Conservation (phyloP, 1,284 basidiomycete species). For the Anthracocystis walkeri region DNA sequence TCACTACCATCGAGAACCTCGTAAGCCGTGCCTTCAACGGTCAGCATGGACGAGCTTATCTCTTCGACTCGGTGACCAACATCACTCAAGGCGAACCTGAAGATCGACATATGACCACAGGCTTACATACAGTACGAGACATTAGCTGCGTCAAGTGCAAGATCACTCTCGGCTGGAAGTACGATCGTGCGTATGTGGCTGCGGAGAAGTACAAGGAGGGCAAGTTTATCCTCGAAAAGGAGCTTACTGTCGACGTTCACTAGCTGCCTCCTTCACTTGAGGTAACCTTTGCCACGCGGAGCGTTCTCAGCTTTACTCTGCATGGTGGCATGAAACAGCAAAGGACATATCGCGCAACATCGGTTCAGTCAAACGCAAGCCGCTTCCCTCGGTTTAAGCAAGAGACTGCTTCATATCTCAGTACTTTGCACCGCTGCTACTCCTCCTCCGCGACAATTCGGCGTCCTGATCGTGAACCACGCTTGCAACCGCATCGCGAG, state of each 20-base stretch:
- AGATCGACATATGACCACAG: constrained; percentile 95
- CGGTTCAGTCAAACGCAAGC: background rate
- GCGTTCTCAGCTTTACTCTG: background rate
- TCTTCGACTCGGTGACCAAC: constrained; percentile 92
- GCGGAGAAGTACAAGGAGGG: constrained; percentile 98
- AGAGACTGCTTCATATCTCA: too few relatives aligned
- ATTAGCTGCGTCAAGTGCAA: constrained; percentile 91
- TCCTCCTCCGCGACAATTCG: too few relatives aligned
- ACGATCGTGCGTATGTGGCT: constrained; percentile 88
- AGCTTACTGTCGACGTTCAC: constrained; percentile 55
- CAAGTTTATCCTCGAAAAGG: constrained; percentile 93
- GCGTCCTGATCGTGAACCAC: too few relatives aligned
- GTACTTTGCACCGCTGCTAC: background rate
- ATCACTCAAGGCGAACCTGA: constrained; percentile 85
- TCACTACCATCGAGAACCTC: constrained; percentile 90
- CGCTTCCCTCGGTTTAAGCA: background rate
- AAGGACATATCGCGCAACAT: background rate
- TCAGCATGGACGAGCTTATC: constrained; percentile 92
- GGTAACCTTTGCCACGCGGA: too few relatives aligned
- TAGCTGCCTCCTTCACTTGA: background rate
- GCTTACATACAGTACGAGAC: constrained; percentile 93
- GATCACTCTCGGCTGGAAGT: constrained; percentile 93
- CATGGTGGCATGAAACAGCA: background rate
- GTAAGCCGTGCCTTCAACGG: constrained; percentile 79
- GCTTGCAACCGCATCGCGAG: too few relatives aligned